Base-by-base conservation (phyloP, 176 grass and related monocot species). In the Zizania latifolia region DNA sequence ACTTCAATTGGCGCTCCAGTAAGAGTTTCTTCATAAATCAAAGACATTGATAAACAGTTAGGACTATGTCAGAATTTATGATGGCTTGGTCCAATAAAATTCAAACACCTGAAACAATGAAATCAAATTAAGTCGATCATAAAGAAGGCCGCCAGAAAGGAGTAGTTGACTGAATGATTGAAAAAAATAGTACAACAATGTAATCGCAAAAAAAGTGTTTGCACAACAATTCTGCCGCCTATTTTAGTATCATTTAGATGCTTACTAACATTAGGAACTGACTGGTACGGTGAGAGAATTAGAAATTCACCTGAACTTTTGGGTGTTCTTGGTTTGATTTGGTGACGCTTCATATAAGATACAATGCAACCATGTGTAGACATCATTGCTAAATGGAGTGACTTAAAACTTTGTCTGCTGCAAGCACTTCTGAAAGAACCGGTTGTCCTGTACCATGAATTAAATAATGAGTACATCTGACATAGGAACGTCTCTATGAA, bases 401-500 rank as follows among this genome's bases (percentile, higher is more conserved):
- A 62, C 41, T 58, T 74, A 64, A 24, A 65, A 75, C 65, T 67
- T 90, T 85, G 60, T 58, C 39, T 62, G 57, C 62, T 74, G 77
- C 32, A 88, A 70, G 54, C 82, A 97, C 21, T 90, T 92, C 82
- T 91, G 63, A 66, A 93, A 90, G 84, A 93, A 97, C 27, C 93
- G 77, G 72, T 88, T 86, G 43, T 68, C 88, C 93, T 97, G 83
- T 30, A 87, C 46, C 24, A 85, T 62, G 29, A 46, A 75, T 43
- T 30, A 43, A 77, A 81, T 16, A 76, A n/a, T 83, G 21, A 87
- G 64, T 75, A 74, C 29, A 35, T n/a, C 53, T 48, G 2, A n/a
- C n/a, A n/a, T n/a, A n/a, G n/a, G n/a, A n/a, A n/a, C n/a, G n/a
- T n/a, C n/a, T n/a, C n/a, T n/a, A n/a, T n/a, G n/a, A n/a, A n/a